Evolutionary conservation across 495 filamentous ascomycete species (phyloP).

Genomic region (Staphylotrichum longicolle): DNA sequence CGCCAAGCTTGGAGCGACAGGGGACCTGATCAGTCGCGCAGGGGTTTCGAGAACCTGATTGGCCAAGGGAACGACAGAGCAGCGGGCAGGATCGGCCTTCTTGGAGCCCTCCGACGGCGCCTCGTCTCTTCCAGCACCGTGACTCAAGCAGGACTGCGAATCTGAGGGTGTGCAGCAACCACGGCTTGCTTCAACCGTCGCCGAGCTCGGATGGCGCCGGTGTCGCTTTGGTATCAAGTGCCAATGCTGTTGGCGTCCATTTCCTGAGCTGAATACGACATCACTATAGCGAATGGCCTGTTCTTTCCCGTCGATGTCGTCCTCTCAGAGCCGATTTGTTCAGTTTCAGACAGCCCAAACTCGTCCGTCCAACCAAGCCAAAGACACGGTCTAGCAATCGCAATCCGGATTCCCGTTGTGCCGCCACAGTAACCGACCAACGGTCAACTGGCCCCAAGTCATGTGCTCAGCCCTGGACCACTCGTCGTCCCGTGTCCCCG

Average conservation of each 20-base stretch:
- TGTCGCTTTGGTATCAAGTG: not conserved
- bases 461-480: conserved; percentile 14
- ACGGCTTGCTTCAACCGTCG: conserved; percentile 8
- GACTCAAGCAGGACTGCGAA: conserved; percentile 24
- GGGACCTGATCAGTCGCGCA: conserved; percentile 37
- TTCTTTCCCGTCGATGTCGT: not conserved
- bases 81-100: conserved; percentile 34
- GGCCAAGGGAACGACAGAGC: conserved; percentile 33
- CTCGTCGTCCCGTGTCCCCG: not conserved
- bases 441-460: conserved; percentile 2
- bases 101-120: conserved; percentile 32
- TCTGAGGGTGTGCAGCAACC: conserved; percentile 40
- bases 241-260: not conserved
- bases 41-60: conserved; percentile 38
- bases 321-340: no score
- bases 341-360: no score
- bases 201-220: not conserved
- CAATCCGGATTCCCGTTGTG: not conserved
- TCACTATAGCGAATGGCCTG: not conserved
- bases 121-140: conserved; percentile 35
- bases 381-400: no score
- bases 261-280: not conserved
- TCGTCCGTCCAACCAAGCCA: no score
- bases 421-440: conserved; percentile 1
- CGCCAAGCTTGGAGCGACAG: conserved; percentile 33